Evolutionary conservation across 371 early-diverging fungal species (phyloP).

Genomic region (Mortierella sp.): DNA sequence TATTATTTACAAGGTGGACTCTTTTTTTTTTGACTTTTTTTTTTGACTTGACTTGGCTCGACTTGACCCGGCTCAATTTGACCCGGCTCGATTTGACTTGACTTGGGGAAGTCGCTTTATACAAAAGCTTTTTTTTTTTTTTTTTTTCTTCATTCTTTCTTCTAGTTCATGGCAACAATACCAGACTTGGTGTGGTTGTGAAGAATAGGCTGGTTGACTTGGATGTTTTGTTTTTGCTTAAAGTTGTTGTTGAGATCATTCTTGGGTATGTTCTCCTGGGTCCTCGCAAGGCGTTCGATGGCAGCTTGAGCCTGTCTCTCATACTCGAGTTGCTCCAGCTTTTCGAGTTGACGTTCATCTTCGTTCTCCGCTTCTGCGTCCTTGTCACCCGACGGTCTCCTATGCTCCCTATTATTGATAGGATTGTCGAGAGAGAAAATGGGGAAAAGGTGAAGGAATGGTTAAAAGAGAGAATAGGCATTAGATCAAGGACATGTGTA

Average conservation of each 20-base stretch:
- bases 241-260: constrained; percentile 33
- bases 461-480: not conserved
- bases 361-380: constrained; percentile 28
- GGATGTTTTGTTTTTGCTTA: constrained; percentile 44
- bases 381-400: constrained; percentile 17
- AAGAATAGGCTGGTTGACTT: constrained; percentile 49
- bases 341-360: constrained; percentile 49
- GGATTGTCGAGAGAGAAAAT: not conserved
- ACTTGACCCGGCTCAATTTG: too few relatives aligned
- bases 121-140: not conserved
- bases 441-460: not conserved
- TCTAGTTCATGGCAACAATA: constrained; percentile 28
- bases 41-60: too few relatives aligned
- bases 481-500: not conserved
- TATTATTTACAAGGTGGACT: not conserved
- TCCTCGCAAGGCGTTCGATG: constrained; percentile 45
- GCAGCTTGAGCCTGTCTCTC: constrained; percentile 48
- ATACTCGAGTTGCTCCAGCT: constrained; percentile 39
- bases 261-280: constrained; percentile 49
- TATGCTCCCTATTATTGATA: constrained; percentile 21
- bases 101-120: too few relatives aligned
- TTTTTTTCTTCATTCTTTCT: not conserved
- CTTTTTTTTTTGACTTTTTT: too few relatives aligned
- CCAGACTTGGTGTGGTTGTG: constrained; percentile 55
- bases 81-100: too few relatives aligned